Conservation (phyloP, 139 green algal genomes). For the Micromonas pusilla region DNA sequence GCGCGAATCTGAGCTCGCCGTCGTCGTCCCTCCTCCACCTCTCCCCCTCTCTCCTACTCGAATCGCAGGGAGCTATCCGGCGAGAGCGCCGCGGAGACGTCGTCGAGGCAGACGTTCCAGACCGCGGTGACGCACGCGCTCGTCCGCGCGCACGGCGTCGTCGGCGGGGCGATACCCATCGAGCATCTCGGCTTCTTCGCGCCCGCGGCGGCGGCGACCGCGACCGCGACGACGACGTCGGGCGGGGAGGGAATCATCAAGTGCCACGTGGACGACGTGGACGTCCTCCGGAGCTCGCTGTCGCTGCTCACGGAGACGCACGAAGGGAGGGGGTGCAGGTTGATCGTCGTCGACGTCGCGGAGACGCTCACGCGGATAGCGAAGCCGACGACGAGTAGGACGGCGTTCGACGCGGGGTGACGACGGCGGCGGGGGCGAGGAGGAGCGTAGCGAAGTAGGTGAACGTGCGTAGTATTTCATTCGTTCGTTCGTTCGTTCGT, state of each 20-base stretch:
- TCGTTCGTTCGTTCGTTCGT: too few relatives aligned
- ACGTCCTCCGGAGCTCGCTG: not conserved
- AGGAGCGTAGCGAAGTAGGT: too few relatives aligned
- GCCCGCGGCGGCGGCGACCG: not conserved
- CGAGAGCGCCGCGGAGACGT: not conserved
- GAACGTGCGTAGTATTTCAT: too few relatives aligned
- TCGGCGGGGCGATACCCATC: not conserved
- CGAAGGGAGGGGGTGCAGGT: not conserved
- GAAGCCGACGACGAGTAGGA: too few relatives aligned
- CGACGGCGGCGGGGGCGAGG: too few relatives aligned
- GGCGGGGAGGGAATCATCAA: not conserved
- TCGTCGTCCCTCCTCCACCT: not conserved
- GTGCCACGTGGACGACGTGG: not conserved
- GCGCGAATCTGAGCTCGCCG: not conserved
- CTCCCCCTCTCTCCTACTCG: not conserved
- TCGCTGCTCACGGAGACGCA: not conserved
- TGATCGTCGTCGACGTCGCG: not conserved
- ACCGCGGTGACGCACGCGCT: not conserved
- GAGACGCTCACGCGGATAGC: not conserved
- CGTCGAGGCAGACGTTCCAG: not conserved
- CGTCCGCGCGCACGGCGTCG: not conserved
- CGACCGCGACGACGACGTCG: not conserved
- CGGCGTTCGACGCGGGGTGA: too few relatives aligned
- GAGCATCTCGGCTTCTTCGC: not conserved
- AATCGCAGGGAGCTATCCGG: not conserved